Evolutionary conservation across 495 filamentous ascomycete species (phyloP), one percentile per base, ranked within the genome.

Genomic region (Hypoxylon crocopeplum): DNA sequence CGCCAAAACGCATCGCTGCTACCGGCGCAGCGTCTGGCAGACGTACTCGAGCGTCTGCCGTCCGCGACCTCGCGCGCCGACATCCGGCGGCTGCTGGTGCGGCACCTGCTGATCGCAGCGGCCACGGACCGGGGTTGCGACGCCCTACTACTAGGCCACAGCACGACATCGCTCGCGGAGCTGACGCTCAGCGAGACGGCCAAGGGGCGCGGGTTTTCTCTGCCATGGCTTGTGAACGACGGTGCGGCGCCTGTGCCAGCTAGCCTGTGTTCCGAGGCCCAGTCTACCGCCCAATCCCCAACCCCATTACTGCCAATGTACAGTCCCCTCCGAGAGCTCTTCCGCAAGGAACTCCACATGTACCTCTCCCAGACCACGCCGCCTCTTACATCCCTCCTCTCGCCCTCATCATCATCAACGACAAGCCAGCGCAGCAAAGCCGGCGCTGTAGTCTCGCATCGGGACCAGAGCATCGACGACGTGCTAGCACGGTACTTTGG

Each of bases 401-500:
- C 47, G 1, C 10, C n/a, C 5, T 22, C 52, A 21, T 19, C 49
- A 6, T 10, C 30, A 1, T n/a, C 24, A 68, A 77, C 45, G 41
- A 60, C 25, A 68, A 21, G 10, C n/a, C n/a, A n/a, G n/a, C n/a
- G n/a, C n/a, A 30, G 68, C 42, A 67, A 59, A 12, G 74, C 72
- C 34, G 66, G 40, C 57, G 69, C 67, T 46, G 85, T 79, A 49
- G 79, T 80, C 45, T 88, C 75, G 40, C 86, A 82, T 62, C 93
- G 86, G 67, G 86, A 89, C 58, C 81, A 89, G 15, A 95, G 90
- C 10, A 96, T 98, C 60, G 93, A 98, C 64, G 87, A 90, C 55
- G 82, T 98, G 39, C 92, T 98, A 86, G 73, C 77, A 39, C 86
- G 92, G 36, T 98, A 96, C 67, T 94, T 98, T 64, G 80, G 83